phyloP scores from a whole-genome alignment of 1,284 basidiomycete genomes.

The Apiotrichum domesticum region DNA sequence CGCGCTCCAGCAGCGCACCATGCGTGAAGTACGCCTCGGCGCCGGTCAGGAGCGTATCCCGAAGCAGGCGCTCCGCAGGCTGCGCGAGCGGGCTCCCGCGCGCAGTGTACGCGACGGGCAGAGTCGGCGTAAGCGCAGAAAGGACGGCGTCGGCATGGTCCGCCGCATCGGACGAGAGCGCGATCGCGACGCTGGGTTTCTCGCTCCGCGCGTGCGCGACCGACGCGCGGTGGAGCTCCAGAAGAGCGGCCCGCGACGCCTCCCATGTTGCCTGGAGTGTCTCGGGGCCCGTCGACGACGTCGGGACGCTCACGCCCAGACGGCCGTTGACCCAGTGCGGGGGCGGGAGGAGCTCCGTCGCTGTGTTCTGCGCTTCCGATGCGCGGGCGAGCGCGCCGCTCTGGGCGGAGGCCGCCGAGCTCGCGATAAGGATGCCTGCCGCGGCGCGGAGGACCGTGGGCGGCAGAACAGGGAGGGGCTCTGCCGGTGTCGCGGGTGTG shows the following conservation, averaged over 20 bases:
- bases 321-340: neutral
- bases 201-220: slow-evolving; percentile 57
- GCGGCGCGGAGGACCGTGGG: slow-evolving; percentile 61
- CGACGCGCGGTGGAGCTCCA: slow-evolving; percentile 69
- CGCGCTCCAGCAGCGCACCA: slow-evolving; percentile 48
- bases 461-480: slow-evolving; percentile 9
- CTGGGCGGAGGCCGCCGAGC: slow-evolving; percentile 62
- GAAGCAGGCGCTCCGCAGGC: slow-evolving; percentile 24
- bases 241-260: slow-evolving; percentile 63
- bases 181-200: slow-evolving; percentile 51
- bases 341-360: slow-evolving; percentile 74
- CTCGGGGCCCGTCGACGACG: slow-evolving; percentile 53
- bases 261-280: slow-evolving; percentile 59
- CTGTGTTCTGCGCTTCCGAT: slow-evolving; percentile 72
- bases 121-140: slow-evolving; percentile 49
- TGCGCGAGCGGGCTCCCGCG: slow-evolving; percentile 21
- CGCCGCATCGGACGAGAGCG: slow-evolving; percentile 57
- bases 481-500: neutral
- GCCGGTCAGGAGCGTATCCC: slow-evolving; percentile 49
- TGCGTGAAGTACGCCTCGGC: slow-evolving; percentile 48
- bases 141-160: slow-evolving; percentile 63
- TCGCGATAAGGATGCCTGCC: slow-evolving; percentile 60
- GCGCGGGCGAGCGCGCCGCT: slow-evolving; percentile 65
- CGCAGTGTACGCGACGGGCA: slow-evolving; percentile 43
- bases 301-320: neutral